Evolutionary conservation across 2,329 filamentous ascomycete species (phyloP).

Genomic region (Xylaria sp.): DNA sequence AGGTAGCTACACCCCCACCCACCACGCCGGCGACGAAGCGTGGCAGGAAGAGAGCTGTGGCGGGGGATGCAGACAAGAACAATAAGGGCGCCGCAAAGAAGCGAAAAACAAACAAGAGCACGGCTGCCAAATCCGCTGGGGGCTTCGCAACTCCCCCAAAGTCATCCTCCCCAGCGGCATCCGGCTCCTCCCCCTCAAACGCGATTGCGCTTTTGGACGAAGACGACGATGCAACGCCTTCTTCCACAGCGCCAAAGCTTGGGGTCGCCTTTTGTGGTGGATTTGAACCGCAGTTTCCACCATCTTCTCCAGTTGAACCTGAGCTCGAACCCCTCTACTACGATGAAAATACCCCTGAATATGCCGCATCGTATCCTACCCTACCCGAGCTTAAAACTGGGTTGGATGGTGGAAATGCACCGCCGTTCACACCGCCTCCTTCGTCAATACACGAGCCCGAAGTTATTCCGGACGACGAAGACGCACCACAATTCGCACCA

Average conservation of each 20-base stretch:
- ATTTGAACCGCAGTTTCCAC: too few species aligned
- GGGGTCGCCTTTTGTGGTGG: too few species aligned
- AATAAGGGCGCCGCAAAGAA: not conserved
- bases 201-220: not conserved
- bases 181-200: not conserved
- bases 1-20: not conserved
- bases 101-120: not conserved
- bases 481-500: not conserved
- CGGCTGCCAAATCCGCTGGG: too few species aligned
- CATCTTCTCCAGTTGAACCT: too few species aligned
- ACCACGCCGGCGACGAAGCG: not conserved
- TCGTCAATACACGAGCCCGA: not conserved
- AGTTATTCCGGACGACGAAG: not conserved
- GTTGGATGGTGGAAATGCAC: not conserved
- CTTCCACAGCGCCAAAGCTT: not conserved
- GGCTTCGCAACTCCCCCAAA: not conserved
- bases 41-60: not conserved
- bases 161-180: not conserved
- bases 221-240: not conserved
- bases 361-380: too few species aligned
- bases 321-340: too few species aligned
- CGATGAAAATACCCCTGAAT: too few species aligned
- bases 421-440: not conserved
- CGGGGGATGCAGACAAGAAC: not conserved
- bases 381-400: not conserved